Evolutionary conservation across 78 protist species (phyloP), one percentile per base, ranked within the genome.

Genomic region (Guillardia theta): DNA sequence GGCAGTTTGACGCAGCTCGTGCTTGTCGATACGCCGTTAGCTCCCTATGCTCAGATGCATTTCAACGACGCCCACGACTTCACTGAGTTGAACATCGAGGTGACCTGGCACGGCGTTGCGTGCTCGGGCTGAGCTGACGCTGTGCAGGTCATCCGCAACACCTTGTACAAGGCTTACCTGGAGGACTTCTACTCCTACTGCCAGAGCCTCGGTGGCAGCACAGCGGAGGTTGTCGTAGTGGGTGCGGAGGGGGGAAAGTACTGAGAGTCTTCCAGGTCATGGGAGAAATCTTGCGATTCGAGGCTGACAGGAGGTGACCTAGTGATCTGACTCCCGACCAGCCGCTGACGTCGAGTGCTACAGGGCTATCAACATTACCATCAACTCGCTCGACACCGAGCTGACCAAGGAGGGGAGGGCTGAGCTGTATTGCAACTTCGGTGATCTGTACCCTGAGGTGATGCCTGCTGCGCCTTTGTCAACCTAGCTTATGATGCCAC

Each of bases 291-390:
- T 90, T 94, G 47, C 19, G 62, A 88, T 98, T 99, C 94, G 99
- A 99, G 95, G 99, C 99, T 18, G 99, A 99, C 96, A 96, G 99
- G n/a, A 94, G 98, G n/a, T n/a, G n/a, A n/a, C n/a, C n/a, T n/a
- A n/a, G n/a, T n/a, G n/a, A n/a, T n/a, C n/a, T n/a, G n/a, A n/a
- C n/a, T n/a, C n/a, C n/a, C n/a, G n/a, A n/a, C n/a, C n/a, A n/a
- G n/a, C n/a, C n/a, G n/a, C n/a, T n/a, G n/a, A n/a, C n/a, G n/a
- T n/a, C n/a, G n/a, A n/a, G n/a, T n/a, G n/a, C n/a, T n/a, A n/a
- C n/a, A n/a, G n/a, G 36, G 95, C 99, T 50, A 97, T 98, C 95
- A 97, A 95, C 95, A 97, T 98, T 95, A 98, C 99, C 27, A 93
- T 98, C 94, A 98, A 99, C 96, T 96, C 98, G 50, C 97, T 98